Evolutionary conservation across 2,329 filamentous ascomycete species (phyloP), one percentile per base, ranked within the genome.

Genomic region (Xylaria sp.): DNA sequence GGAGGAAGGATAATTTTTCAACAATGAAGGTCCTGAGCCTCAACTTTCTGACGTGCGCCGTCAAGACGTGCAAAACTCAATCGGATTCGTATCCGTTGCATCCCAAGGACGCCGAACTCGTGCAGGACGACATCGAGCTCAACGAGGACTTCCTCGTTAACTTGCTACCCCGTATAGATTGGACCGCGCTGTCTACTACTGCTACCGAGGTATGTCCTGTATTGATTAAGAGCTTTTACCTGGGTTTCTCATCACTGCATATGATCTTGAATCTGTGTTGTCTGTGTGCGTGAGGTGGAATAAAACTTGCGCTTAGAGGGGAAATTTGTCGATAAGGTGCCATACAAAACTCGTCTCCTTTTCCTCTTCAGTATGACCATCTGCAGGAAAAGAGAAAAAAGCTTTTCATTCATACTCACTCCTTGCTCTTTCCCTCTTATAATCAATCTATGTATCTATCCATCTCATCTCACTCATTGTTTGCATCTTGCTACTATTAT

Each of bases 21-120:
- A 5, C 22, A 67, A 99, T 99, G 96, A 98, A 98, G 81, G 85
- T 98, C 69, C 88, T 98, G 59, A 97, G 94, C 68, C 90, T 97
- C 75, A 98, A 98, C 82, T 99, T 99, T 81, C 85, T 98, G 71
- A 96, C 93, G 75, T 99, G 96, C 85, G 95, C 96, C 69, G 92
- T 96, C 78, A 98, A 97, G 85, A 86, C 92, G 63, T 99, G 96
- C 90, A 97, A 96, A 82, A 87, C 89, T 64, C 90, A 90, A 36
- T 84, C 90, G 5, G 83, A 87, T 59, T 93, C 93, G 27, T 98
- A 96, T 77, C 96, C 96, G 2, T 86, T 99, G 17, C 96, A 98
- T 79, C 95, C 96, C 63, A 91, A 91, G 75, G 94, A 98, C 75
- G 94, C 93, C 59, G 94, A 97, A 79, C 89, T 99, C 27, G 94